A percentile compares a stretch with the other conserved stretches of the same genome.
phyloP scores from a whole-genome alignment of 805 yeast species.

The Candida tammaniensis region DNA sequence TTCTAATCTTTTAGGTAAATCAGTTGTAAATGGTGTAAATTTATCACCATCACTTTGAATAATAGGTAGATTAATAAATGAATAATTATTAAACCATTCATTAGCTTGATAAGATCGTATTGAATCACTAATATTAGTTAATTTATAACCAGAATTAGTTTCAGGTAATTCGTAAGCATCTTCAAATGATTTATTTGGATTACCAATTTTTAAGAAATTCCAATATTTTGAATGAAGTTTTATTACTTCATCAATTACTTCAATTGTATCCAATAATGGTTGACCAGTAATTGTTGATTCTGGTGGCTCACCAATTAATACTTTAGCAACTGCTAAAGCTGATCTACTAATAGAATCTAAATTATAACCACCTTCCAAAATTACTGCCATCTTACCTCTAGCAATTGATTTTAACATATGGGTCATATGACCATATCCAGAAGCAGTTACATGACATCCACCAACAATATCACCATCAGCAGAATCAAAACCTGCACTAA shows the following conservation, averaged over 20 bases:
- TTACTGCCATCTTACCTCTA: conserved; percentile 82
- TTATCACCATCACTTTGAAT: conserved; percentile 23
- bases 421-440: conserved; percentile 96
- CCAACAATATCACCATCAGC: conserved; percentile 98
- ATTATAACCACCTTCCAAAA: conserved; percentile 95
- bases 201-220: conserved; percentile 77
- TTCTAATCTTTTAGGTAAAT: conserved; percentile 49
- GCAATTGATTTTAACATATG: conserved; percentile 86
- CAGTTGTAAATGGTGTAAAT: conserved; percentile 28
- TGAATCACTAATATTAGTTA: conserved; percentile 65
- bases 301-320: conserved; percentile 93
- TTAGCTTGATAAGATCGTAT: conserved; percentile 69
- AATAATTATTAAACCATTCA: conserved; percentile 50
- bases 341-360: conserved; percentile 86
- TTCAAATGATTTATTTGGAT: conserved; percentile 37
- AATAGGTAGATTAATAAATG: conserved; percentile 70
- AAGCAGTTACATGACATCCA: conserved; percentile 92
- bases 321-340: conserved; percentile 90
- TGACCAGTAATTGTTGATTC: conserved; percentile 62
- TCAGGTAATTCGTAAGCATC: conserved; percentile 38
- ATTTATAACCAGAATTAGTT: conserved; percentile 22
- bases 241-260: conserved; percentile 77
- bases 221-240: conserved; percentile 81
- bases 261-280: conserved; percentile 76
- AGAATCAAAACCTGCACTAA: conserved; percentile 97